Conservation (phyloP, 2,329 filamentous ascomycete species). For the Geosmithia flava region DNA sequence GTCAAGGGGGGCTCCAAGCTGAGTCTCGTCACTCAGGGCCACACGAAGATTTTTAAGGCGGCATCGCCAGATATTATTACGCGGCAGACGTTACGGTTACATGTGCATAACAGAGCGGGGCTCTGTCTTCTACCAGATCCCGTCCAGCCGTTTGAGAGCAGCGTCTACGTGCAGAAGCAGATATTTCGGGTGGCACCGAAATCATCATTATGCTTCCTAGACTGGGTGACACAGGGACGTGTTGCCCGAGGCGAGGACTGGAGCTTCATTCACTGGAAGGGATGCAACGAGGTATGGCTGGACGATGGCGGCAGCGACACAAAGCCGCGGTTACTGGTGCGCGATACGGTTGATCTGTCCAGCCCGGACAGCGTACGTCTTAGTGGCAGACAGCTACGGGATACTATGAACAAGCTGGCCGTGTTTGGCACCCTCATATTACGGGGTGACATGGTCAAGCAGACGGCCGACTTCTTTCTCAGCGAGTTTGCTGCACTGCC, state of each 20-base stretch:
- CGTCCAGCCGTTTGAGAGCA: constrained; percentile 78
- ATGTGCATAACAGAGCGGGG: constrained; percentile 35
- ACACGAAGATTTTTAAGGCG: constrained; percentile 93
- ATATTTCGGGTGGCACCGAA: constrained; percentile 50
- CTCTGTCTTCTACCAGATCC: constrained; percentile 75
- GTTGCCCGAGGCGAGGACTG: constrained; percentile 79
- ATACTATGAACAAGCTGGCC: constrained; percentile 62
- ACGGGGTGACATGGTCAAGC: constrained; percentile 56
- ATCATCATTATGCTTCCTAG: constrained; percentile 65
- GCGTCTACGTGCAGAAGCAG: constrained; percentile 76
- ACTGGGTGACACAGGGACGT: constrained; percentile 90
- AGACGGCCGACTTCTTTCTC: constrained; percentile 62
- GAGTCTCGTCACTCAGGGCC: constrained; percentile 58
- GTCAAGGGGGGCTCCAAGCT: constrained; percentile 55
- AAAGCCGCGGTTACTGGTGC: constrained; percentile 55
- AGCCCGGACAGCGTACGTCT: constrained; percentile 27
- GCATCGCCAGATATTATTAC: constrained; percentile 40
- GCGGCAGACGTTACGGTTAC: constrained; percentile 40
- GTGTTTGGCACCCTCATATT: constrained; percentile 80
- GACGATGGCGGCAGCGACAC: constrained; percentile 15
- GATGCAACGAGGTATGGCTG: constrained; percentile 78
- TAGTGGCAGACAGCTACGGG: constrained; percentile 28
- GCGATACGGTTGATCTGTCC: constrained; percentile 72
- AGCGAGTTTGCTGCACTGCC: constrained; percentile 67
- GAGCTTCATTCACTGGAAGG: constrained; percentile 68